Conservation (phyloP, 371 early-diverging fungal species). For the Mortierella sp. region DNA sequence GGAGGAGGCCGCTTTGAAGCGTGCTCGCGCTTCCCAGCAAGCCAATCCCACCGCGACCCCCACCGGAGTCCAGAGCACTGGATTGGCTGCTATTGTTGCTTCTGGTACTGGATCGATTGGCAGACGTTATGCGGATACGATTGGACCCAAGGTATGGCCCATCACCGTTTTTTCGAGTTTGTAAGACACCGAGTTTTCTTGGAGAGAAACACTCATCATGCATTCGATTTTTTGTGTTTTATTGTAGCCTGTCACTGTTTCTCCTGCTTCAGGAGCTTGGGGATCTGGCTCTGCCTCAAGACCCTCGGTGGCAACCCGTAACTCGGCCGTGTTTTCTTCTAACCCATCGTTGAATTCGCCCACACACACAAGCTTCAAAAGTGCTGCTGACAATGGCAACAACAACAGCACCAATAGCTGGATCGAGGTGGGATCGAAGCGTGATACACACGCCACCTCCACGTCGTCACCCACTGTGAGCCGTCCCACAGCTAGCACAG, state of each 20-base stretch:
- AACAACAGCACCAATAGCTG: slow-evolving; percentile 53
- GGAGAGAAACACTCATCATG: neutral
- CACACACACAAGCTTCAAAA: slow-evolving; percentile 11
- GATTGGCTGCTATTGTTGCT: slow-evolving; percentile 61
- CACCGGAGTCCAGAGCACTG: slow-evolving; percentile 42
- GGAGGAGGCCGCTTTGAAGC: slow-evolving; percentile 68
- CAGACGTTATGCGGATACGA: slow-evolving; percentile 42
- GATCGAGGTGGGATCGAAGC: slow-evolving; percentile 49
- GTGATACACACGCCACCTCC: slow-evolving; percentile 8
- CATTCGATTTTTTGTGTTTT: neutral
- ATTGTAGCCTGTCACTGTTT: slow-evolving; percentile 11
- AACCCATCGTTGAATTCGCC: slow-evolving; percentile 30
- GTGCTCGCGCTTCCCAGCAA: slow-evolving; percentile 45
- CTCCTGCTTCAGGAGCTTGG: slow-evolving; percentile 31
- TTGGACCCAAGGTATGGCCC: slow-evolving; percentile 39
- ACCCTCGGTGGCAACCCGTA: slow-evolving; percentile 13
- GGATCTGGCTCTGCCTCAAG: slow-evolving; percentile 18
- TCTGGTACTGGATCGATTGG: slow-evolving; percentile 28
- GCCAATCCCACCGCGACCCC: slow-evolving; percentile 2
- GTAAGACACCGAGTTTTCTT: neutral
- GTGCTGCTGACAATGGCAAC: no score
- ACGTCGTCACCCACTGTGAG: slow-evolving; percentile 33
- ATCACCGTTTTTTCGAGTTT: neutral
- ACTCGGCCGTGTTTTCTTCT: slow-evolving; percentile 32
- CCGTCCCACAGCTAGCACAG: slow-evolving; percentile 12